These are phyloP conservation scores for Claviceps fusiformis DNA, from an alignment of 2,329 filamentous ascomycete genomes.

Conservation along the genomic window DNA sequence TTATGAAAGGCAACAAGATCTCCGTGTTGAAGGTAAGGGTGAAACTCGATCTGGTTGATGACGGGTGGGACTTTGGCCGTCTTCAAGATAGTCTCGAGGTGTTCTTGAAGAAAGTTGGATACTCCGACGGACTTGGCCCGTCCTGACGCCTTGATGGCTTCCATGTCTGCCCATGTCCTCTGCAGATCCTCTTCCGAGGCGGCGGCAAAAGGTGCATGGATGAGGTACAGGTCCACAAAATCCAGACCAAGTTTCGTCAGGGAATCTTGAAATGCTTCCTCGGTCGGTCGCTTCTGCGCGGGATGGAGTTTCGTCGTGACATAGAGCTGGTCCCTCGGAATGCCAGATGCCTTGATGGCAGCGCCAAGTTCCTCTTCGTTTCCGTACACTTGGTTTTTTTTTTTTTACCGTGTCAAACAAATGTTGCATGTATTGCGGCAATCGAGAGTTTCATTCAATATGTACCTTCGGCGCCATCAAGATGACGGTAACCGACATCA, in stretches of 20 bases:
- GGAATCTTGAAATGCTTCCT: conserved; percentile 41
- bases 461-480: conserved; percentile 60
- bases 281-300: conserved; percentile 24
- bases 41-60: conserved; percentile 71
- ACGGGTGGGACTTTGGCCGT: conserved; percentile 50
- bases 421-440: neutral
- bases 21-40: conserved; percentile 60
- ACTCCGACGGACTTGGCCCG: conserved; percentile 60
- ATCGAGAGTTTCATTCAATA: neutral
- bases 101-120: conserved; percentile 52
- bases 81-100: conserved; percentile 42
- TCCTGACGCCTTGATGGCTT: conserved; percentile 53
- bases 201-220: conserved; percentile 44
- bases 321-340: conserved; percentile 56
- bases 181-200: conserved; percentile 39
- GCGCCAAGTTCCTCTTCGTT: conserved; percentile 58
- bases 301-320: conserved; percentile 47
- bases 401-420: neutral
- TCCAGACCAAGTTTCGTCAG: conserved; percentile 53
- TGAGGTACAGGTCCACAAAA: conserved; percentile 60
- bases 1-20: conserved; percentile 44
- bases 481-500: conserved; percentile 54
- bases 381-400: conserved; percentile 36
- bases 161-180: conserved; percentile 43
- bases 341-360: conserved; percentile 52